Percentiles rank a stretch among this genome's conserved stretches.
Conservation (phyloP, 441 rosid species). For the Syzygium syzygioides region DNA sequence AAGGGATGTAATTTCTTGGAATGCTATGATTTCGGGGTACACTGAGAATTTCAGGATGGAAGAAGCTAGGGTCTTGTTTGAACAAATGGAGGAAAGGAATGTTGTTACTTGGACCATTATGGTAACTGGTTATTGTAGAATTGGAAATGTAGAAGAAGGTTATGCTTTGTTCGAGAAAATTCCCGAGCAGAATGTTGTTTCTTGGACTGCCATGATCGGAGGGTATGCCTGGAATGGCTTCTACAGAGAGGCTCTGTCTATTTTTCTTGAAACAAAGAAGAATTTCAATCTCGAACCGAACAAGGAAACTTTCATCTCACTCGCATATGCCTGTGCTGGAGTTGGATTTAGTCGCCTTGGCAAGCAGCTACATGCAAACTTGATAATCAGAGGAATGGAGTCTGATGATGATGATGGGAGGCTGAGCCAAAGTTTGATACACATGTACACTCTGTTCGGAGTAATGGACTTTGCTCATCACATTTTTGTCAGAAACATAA, state of each 20-base stretch:
- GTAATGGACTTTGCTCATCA: slow-evolving; percentile 43
- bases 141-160: slow-evolving; percentile 52
- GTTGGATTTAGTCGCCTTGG: slow-evolving; percentile 43
- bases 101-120: slow-evolving; percentile 71
- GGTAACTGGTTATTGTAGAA: slow-evolving; percentile 58
- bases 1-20: slow-evolving; percentile 58
- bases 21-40: slow-evolving; percentile 61
- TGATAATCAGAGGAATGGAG: slow-evolving; percentile 35
- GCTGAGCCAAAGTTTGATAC: slow-evolving; percentile 56
- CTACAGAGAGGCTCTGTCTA: slow-evolving; percentile 48
- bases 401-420: slow-evolving; percentile 54
- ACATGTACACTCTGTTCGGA: slow-evolving; percentile 61
- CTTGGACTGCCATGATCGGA: slow-evolving; percentile 86
- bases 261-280: slow-evolving; percentile 52
- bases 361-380: slow-evolving; percentile 59
- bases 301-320: slow-evolving; percentile 63
- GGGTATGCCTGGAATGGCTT: slow-evolving; percentile 78
- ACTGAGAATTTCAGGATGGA: slow-evolving; percentile 41
- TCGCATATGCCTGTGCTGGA: slow-evolving; percentile 75
- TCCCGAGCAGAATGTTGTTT: slow-evolving; percentile 69
- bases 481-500: slow-evolving; percentile 26
- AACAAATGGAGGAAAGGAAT: slow-evolving; percentile 50
- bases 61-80: slow-evolving; percentile 65
- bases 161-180: slow-evolving; percentile 45
- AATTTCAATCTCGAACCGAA: slow-evolving; percentile 34